Evolutionary conservation across 306 rosid genomes (phyloP).

Genomic region (Pterocarpus santalinus): DNA sequence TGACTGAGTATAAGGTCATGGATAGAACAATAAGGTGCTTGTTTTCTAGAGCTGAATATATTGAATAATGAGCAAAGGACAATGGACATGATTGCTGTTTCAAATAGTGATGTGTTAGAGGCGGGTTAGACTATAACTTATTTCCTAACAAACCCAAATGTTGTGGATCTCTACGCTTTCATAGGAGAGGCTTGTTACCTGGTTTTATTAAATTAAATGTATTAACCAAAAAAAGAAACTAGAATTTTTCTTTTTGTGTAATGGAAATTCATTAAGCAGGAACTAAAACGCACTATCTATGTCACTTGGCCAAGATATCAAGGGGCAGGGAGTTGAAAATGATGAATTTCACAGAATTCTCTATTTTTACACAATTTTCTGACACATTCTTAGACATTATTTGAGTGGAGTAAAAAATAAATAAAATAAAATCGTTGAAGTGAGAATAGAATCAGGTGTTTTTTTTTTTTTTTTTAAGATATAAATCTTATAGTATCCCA

Average conservation of each 20-base stretch:
- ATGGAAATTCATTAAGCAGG: background rate
- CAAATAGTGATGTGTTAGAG: conserved; percentile 3
- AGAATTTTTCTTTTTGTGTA: background rate
- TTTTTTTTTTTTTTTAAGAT: no score
- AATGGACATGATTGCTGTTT: conserved; percentile 2
- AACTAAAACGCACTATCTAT: background rate
- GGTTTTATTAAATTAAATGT: background rate
- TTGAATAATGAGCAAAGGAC: background rate
- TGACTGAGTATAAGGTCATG: conserved; percentile 7
- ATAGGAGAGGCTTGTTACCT: conserved; percentile 16
- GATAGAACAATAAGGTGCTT: background rate
- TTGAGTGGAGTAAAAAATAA: no score
- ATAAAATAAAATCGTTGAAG: no score
- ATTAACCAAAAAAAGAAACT: background rate
- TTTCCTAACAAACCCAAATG: conserved; percentile 37
- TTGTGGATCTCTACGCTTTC: conserved; percentile 55
- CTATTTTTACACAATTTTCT: no score
- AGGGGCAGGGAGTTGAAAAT: no score
- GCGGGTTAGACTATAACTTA: background rate
- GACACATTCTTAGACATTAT: no score
- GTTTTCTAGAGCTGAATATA: background rate
- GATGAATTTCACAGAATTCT: no score
- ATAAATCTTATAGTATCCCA: no score
- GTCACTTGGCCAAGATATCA: background rate
- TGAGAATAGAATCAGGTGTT: no score